These are phyloP conservation scores for Hirsutella minnesotensis DNA, from an alignment of 2,329 filamentous ascomycete genomes.

Conservation along the genomic window DNA sequence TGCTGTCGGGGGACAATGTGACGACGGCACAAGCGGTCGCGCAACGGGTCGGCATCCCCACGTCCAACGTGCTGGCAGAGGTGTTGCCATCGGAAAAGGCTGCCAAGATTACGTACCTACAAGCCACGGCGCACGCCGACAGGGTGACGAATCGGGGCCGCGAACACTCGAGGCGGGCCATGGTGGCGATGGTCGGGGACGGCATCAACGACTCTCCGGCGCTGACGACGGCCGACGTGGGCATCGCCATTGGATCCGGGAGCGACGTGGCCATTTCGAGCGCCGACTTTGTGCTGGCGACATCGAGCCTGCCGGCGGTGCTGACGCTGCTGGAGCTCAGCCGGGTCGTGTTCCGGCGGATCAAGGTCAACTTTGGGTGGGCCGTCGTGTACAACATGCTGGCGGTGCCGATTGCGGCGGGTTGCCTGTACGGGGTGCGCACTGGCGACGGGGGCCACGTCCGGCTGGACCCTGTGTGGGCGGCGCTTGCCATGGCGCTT, in stretches of 20 bases:
- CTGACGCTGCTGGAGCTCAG: conserved; percentile 64
- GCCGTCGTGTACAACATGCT: conserved; percentile 71
- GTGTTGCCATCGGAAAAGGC: conserved; percentile 79
- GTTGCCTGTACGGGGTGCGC: conserved; percentile 54
- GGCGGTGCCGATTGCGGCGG: conserved; percentile 70
- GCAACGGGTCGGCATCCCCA: conserved; percentile 59
- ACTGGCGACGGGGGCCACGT: conserved; percentile 41
- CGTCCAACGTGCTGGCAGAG: conserved; percentile 68
- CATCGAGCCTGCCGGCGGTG: conserved; percentile 56
- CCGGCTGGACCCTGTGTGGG: conserved; percentile 70
- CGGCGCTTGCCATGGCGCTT: conserved; percentile 80
- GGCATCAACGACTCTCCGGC: conserved; percentile 85
- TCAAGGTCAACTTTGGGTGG: conserved; percentile 80
- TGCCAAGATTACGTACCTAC: conserved; percentile 54
- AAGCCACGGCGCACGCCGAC: conserved; percentile 34
- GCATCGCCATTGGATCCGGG: conserved; percentile 73
- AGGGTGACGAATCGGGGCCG: background rate
- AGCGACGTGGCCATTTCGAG: conserved; percentile 75
- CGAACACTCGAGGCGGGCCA: conserved; percentile 27
- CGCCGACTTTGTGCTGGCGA: conserved; percentile 72
- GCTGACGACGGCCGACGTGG: conserved; percentile 67
- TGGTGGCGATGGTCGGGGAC: conserved; percentile 76
- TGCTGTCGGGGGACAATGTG: conserved; percentile 87
- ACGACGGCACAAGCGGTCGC: conserved; percentile 76
- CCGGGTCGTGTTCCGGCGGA: conserved; percentile 59